These are phyloP conservation scores for Pseudopithomyces maydicus DNA, from an alignment of 2,329 filamentous ascomycete genomes.

Conservation along the genomic window DNA sequence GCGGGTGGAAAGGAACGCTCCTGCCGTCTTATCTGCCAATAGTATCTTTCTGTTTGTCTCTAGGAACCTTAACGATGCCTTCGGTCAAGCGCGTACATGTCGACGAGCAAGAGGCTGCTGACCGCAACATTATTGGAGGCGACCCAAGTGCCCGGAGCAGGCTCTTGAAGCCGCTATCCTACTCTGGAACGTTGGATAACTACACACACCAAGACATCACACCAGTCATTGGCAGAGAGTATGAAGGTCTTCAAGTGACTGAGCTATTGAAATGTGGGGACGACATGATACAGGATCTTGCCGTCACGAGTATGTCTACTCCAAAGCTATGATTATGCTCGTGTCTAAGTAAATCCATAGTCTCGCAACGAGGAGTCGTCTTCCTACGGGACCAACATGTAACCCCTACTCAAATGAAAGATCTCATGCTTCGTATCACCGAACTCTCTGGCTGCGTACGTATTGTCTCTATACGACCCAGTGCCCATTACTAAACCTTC, in stretches of 20 bases:
- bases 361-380: constrained; percentile 71
- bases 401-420: constrained; percentile 66
- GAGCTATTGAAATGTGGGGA: constrained; percentile 42
- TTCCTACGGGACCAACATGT: constrained; percentile 68
- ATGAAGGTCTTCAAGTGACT: constrained; percentile 40
- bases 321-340: neutral
- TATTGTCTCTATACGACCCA: constrained; percentile 37
- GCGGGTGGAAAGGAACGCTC: neutral
- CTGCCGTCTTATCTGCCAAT: neutral
- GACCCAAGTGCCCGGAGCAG: constrained; percentile 27
- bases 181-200: constrained; percentile 29
- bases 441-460: constrained; percentile 60
- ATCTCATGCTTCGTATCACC: constrained; percentile 65
- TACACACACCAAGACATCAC: constrained; percentile 51
- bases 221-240: constrained; percentile 58
- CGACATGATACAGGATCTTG: constrained; percentile 46
- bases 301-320: constrained; percentile 60
- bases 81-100: constrained; percentile 22
- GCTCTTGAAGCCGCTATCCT: constrained; percentile 24
- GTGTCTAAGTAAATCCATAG: constrained; percentile 42
- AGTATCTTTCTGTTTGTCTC: neutral
- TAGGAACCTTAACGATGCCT: constrained; percentile 21
- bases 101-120: constrained; percentile 9
- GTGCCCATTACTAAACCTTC: constrained; percentile 3
- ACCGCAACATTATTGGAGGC: constrained; percentile 23